These are phyloP conservation scores for Aspergillus phoenicis DNA, from an alignment of 2,329 filamentous ascomycete genomes.

Conservation along the genomic window DNA sequence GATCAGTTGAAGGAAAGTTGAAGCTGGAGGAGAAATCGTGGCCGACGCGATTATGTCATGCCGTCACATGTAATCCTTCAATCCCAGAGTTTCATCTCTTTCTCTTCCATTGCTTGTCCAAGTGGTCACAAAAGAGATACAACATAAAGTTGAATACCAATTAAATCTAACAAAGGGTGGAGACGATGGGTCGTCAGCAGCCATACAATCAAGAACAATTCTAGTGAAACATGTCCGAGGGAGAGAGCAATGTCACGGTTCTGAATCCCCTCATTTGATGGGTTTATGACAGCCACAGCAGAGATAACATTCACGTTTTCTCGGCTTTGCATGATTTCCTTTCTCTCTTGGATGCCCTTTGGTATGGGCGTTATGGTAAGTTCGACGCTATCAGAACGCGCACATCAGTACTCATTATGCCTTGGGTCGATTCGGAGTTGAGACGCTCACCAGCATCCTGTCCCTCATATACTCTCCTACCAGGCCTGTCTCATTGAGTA, in stretches of 20 bases:
- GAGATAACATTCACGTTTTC: neutral
- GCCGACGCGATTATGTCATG: slow-evolving; percentile 4
- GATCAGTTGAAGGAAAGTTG: neutral
- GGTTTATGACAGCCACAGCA: neutral
- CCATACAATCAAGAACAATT: neutral
- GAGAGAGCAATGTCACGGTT: neutral
- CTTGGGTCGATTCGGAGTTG: neutral
- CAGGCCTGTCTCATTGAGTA: neutral
- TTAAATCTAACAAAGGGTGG: neutral
- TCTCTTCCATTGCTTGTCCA: neutral
- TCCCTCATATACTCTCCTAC: neutral
- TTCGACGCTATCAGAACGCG: neutral
- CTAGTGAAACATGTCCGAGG: neutral
- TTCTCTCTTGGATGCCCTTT: neutral
- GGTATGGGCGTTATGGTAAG: neutral
- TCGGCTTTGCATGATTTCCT: neutral
- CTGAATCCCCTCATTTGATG: neutral
- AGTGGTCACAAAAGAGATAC: neutral
- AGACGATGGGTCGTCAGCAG: neutral
- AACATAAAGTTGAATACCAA: no score
- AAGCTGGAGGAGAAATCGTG: neutral
- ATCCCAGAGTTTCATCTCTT: neutral
- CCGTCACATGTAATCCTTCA: neutral
- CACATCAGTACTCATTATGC: neutral
- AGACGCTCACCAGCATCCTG: neutral